Percentiles rank a stretch among this genome's conserved stretches.
Conservation (phyloP, 2,329 filamentous ascomycete species). For the Alternaria dauci region DNA sequence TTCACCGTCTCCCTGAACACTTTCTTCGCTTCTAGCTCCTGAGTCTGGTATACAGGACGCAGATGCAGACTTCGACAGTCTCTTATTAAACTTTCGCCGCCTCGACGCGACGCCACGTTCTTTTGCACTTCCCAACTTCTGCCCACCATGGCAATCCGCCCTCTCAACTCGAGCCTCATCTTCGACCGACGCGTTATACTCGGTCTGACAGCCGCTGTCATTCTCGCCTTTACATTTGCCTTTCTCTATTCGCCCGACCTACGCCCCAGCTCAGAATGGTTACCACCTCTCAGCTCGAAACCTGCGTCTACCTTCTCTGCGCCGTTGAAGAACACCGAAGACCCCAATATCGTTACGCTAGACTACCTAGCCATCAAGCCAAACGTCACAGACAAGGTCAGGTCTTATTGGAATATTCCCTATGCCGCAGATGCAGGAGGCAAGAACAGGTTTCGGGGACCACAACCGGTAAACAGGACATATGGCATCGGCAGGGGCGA, state of each 20-base stretch:
- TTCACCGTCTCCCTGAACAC: background rate
- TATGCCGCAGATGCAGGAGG: conserved; percentile 43
- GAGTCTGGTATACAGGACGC: conserved; percentile 9
- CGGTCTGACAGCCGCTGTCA: conserved; percentile 28
- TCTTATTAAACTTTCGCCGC: conserved; percentile 1
- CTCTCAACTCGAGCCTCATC: conserved; percentile 37
- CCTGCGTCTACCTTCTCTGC: conserved; percentile 31
- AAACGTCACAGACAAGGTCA: conserved; percentile 38
- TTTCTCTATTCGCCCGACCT: conserved; percentile 40
- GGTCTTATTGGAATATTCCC: conserved; percentile 46
- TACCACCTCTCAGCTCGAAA: conserved; percentile 35
- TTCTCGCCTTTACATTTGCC: conserved; percentile 36
- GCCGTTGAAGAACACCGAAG: conserved; percentile 35
- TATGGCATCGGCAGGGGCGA: conserved; percentile 33
- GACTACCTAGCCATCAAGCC: conserved; percentile 44
- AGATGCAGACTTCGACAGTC: conserved; percentile 22
- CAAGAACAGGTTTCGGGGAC: conserved; percentile 42
- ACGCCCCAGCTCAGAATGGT: conserved; percentile 36
- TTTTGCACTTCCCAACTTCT: conserved; percentile 4
- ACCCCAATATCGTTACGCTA: conserved; percentile 41
- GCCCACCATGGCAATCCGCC: conserved; percentile 30
- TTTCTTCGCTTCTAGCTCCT: background rate
- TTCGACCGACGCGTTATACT: conserved; percentile 38
- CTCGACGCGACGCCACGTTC: conserved; percentile 14
- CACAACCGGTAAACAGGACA: conserved; percentile 41